Percentiles rank a stretch among this genome's conserved stretches.
Evolutionary conservation across 2,329 filamentous ascomycete species (phyloP).

Genomic region (Macrophomina phaseolina): DNA sequence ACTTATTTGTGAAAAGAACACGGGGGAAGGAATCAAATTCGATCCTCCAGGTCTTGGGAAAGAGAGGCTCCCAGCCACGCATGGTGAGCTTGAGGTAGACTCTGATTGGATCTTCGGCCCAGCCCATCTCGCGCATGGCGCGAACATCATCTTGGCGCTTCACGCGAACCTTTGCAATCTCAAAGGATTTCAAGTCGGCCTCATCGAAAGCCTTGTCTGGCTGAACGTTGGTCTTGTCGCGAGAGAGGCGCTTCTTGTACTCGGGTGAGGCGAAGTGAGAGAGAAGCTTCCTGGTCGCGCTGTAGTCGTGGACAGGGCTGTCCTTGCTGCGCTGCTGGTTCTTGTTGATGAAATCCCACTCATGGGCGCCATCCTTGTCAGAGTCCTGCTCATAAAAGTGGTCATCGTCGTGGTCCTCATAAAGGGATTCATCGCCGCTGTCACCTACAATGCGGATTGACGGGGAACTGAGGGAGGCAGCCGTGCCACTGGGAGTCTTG

Average conservation of each 20-base stretch:
- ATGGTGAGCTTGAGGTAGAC: slow-evolving; percentile 60
- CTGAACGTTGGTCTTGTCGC: slow-evolving; percentile 1
- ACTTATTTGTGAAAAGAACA: slow-evolving; percentile 55
- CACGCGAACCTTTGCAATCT: slow-evolving; percentile 35
- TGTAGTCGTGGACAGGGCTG: neutral
- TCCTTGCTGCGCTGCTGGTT: neutral
- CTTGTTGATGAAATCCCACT: slow-evolving; percentile 1
- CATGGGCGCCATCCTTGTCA: neutral
- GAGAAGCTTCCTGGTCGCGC: neutral
- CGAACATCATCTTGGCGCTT: slow-evolving; percentile 37
- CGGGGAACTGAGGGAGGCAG: neutral
- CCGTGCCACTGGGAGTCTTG: neutral
- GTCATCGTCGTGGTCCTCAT: neutral
- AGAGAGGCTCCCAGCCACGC: slow-evolving; percentile 62
- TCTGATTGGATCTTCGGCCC: slow-evolving; percentile 58
- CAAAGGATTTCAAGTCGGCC: slow-evolving; percentile 35
- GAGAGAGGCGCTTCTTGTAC: neutral
- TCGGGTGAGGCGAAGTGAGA: neutral
- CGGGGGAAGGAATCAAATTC: slow-evolving; percentile 62
- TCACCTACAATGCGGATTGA: neutral
- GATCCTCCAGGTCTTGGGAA: slow-evolving; percentile 58
- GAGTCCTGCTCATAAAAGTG: too few species aligned
- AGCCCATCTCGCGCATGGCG: slow-evolving; percentile 51
- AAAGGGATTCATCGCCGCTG: neutral
- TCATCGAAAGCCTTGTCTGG: slow-evolving; percentile 29